A percentile compares a stretch with the other conserved stretches of the same genome.
phyloP scores from a whole-genome alignment of 2,329 filamentous ascomycete species.

The Pseudogymnoascus sp. region DNA sequence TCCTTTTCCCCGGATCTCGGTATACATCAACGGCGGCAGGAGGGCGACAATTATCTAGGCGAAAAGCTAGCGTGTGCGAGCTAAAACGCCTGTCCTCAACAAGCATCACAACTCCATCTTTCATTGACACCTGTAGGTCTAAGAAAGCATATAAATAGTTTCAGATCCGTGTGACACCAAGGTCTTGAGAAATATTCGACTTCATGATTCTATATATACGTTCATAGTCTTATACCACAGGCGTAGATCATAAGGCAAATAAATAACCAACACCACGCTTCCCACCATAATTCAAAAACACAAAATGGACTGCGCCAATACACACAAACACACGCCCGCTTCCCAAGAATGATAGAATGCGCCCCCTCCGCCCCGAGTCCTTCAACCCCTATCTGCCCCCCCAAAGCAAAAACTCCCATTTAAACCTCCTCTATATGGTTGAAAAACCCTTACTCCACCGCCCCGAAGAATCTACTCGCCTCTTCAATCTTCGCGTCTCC shows the following conservation, averaged over 20 bases:
- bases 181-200: neutral
- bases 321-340: neutral
- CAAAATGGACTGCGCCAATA: neutral
- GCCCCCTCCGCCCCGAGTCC: neutral
- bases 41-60: too few relatives aligned
- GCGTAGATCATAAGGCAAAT: conserved; percentile 1
- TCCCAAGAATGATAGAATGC: neutral
- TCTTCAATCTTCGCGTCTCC: conserved; percentile 73
- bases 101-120: neutral
- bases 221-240: conserved; percentile 2
- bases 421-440: neutral
- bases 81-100: neutral
- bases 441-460: conserved; percentile 39
- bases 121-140: neutral
- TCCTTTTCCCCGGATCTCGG: neutral
- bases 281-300: neutral
- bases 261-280: neutral
- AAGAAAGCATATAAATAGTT: neutral
- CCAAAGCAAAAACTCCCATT: conserved; percentile 1
- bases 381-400: neutral
- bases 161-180: neutral
- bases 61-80: neutral
- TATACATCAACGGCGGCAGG: neutral
- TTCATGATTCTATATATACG: neutral
- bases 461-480: conserved; percentile 69